These are phyloP conservation scores for Aspergillus latus DNA, from an alignment of 2,329 filamentous ascomycete species.

Conservation along the genomic window DNA sequence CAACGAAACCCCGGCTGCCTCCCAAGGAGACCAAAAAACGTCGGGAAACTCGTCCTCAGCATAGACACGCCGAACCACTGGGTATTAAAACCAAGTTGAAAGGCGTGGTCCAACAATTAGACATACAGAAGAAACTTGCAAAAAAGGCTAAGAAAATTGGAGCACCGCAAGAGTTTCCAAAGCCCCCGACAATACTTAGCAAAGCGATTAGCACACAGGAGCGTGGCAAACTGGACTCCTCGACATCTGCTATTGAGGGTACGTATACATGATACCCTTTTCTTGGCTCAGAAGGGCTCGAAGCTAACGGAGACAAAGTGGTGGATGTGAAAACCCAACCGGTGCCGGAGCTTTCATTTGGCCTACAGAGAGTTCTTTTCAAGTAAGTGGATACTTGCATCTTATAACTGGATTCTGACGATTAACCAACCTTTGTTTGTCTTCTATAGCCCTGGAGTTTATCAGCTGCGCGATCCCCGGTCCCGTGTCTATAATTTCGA, in stretches of 20 bases:
- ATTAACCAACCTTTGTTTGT: background rate
- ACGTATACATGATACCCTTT: background rate
- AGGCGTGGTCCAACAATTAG: background rate
- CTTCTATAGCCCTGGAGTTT: slow-evolving; percentile 68
- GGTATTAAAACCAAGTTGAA: background rate
- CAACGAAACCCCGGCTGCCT: background rate
- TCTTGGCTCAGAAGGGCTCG: background rate
- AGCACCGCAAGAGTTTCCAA: background rate
- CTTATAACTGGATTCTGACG: background rate
- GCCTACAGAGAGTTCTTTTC: slow-evolving; percentile 84
- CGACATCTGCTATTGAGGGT: background rate
- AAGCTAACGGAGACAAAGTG: slow-evolving; percentile 24
- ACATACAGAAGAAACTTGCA: background rate
- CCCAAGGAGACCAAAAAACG: background rate
- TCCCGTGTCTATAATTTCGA: slow-evolving; percentile 95
- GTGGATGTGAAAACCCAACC: slow-evolving; percentile 48
- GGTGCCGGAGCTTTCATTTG: slow-evolving; percentile 67
- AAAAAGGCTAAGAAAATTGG: background rate
- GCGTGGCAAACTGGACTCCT: background rate
- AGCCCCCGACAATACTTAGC: background rate
- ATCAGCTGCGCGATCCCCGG: slow-evolving; percentile 83
- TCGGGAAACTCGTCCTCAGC: background rate
- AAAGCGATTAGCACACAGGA: background rate
- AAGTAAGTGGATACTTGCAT: slow-evolving; percentile 54
- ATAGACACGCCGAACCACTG: background rate